Base-by-base conservation (phyloP, 1,284 basidiomycete species). In the Xerocomus nothofagi region DNA sequence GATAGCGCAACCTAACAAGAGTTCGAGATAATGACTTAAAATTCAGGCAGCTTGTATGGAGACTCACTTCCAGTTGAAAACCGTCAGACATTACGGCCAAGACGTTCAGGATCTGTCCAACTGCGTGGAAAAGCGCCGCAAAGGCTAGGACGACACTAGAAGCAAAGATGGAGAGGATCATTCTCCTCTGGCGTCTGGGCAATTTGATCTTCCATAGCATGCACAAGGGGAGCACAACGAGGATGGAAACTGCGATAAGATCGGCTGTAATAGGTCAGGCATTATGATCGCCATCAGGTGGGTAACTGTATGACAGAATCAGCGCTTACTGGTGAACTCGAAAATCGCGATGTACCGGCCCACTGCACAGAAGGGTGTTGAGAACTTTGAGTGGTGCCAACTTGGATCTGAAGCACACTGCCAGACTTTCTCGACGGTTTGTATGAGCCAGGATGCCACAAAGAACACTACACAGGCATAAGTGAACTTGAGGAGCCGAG, bases 181-280 rank as follows among this genome's bases (percentile, higher is more conserved):
- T 55, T 23, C 47, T 38, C 15, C 42, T 57, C 24, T 60, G 57
- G 24, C 49, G 43, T 17, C 20, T 27, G 4, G 51, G 58, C 10
- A 59, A 34, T 23, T 32, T 45, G 11, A 60, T 27, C 21, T 29
- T 44, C 57, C 56, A 60, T 7, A 60, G 44, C 30, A 60, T 37
- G 11, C 49, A 26, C 14, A 60, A n/a, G 10, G 58, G 49, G 6
- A 59, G 20, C 14, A 27, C 17, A 10, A 52, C 33, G 32, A 60
- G 44, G 27, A 52, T 55, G 15, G 23, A 17, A 24, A 52, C 49
- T 8, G 56, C 23, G 4, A 52, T 11, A 15, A 36, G 44, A 38
- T 59, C 43, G 17, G 37, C 29, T 47, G 31, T 39, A 32, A 17
- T 9, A 1, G 8, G 8, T 3, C 4, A 20, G 15, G 21, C 20